Evolutionary conservation across 2,329 filamentous ascomycete genomes (phyloP), one percentile per base, ranked within the genome.

Genomic region (Penicillium sp.): DNA sequence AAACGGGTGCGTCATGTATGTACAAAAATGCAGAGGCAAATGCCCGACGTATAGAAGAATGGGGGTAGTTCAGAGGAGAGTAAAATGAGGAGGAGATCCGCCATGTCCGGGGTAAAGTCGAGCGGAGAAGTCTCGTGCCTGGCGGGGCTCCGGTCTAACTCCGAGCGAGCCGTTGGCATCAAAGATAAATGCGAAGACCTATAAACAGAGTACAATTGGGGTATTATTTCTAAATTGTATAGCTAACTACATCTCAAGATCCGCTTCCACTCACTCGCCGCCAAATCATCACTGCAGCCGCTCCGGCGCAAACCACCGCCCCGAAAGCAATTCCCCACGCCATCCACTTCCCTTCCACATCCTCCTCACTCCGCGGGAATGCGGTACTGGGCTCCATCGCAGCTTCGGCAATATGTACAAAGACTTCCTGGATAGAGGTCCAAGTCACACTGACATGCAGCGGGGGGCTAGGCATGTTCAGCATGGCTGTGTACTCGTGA

Each of bases 361-460:
- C 89, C 62, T 95, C 91, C 56, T 95, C 89, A 46, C 81, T 88
- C 71, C 91, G 93, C 0, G 93, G 92, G 62, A 95, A 95, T 0
- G 87, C 92, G 0, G 84, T 87, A 60, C 85, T 90, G 0, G 93
- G 93, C 64, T 90, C 90, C 39, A 91, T 93, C 5, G 92, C 92
- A 35, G 89, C 87, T 71, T 97, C 93, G 6, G 93, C 93, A 48
- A 97, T 81, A 31, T 82, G 85, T 23, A 96, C 89, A 70, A 97
- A 98, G 31, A 97, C 80, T 71, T 98, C 93, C 56, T 87, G 87
- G 59, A 97, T 95, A 62, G 88, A 95, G 63, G 82, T 84, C 93
- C 93, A 98, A 6, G 87, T 93, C 27, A 93, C 90, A 64, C 89
- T 95, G 46, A 96, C 93, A 72, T 98, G 95, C 35, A 97, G 75